Evolutionary conservation across 2,329 filamentous ascomycete genomes (phyloP).

Genomic region (Beauveria australis): DNA sequence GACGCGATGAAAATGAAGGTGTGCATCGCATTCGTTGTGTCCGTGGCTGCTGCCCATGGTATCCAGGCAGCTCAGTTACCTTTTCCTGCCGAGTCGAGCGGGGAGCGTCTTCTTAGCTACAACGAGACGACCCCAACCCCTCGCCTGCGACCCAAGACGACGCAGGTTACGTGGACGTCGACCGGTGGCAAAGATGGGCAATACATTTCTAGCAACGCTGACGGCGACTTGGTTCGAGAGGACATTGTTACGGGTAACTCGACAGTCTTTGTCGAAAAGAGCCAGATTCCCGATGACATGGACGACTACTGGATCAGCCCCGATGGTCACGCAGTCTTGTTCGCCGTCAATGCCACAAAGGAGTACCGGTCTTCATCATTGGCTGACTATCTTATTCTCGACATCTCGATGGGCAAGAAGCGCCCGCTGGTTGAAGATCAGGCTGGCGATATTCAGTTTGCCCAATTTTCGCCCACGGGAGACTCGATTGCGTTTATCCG

Average conservation of each 20-base stretch:
- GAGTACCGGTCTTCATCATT: slow-evolving; percentile 62
- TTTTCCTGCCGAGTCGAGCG: slow-evolving; percentile 40
- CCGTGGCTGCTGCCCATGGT: neutral
- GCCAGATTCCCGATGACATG: slow-evolving; percentile 46
- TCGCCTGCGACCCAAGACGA: slow-evolving; percentile 36
- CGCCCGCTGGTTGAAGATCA: slow-evolving; percentile 51
- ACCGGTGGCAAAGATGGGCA: slow-evolving; percentile 49
- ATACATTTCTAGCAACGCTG: slow-evolving; percentile 44
- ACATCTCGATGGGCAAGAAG: slow-evolving; percentile 47
- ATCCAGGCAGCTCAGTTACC: neutral
- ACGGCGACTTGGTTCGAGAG: slow-evolving; percentile 49
- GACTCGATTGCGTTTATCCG: slow-evolving; percentile 59
- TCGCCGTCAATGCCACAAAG: slow-evolving; percentile 58
- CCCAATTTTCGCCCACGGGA: slow-evolving; percentile 49
- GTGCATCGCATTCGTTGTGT: neutral
- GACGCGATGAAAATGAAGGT: neutral
- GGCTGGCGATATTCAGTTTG: slow-evolving; percentile 58
- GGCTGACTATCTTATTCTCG: slow-evolving; percentile 57
- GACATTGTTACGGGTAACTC: slow-evolving; percentile 50
- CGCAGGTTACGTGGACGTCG: slow-evolving; percentile 48
- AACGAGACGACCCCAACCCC: slow-evolving; percentile 47
- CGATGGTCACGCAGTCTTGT: slow-evolving; percentile 50
- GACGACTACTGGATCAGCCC: slow-evolving; percentile 54
- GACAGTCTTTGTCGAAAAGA: slow-evolving; percentile 48
- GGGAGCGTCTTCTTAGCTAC: slow-evolving; percentile 48